Evolutionary conservation across 2,329 filamentous ascomycete genomes (phyloP).

Genomic region (Dactylellina leptospora): DNA sequence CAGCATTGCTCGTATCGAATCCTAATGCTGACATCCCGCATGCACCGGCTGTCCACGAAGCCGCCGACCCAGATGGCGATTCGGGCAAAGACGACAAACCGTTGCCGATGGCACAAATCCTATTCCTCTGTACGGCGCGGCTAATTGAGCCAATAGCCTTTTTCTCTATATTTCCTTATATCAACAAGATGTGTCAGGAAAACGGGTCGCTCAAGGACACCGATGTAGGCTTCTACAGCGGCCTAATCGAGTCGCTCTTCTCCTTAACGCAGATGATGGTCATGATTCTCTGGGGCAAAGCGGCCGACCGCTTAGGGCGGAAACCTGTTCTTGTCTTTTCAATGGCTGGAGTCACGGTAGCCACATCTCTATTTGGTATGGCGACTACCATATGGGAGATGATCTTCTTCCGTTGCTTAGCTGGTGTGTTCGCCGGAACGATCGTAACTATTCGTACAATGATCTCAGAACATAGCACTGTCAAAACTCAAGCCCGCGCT

Average conservation of each 20-base stretch:
- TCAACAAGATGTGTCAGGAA: constrained; percentile 77
- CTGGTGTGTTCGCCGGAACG: constrained; percentile 77
- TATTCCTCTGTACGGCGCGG: constrained; percentile 76
- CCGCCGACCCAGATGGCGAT: constrained; percentile 10
- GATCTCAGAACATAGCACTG: constrained; percentile 76
- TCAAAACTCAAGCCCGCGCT: constrained; percentile 74
- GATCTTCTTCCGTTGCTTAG: constrained; percentile 75
- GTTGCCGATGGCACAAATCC: constrained; percentile 72
- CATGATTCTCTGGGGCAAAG: constrained; percentile 77
- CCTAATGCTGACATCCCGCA: too few species aligned
- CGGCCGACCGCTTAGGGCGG: constrained; percentile 73
- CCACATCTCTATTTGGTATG: constrained; percentile 74
- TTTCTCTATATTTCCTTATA: constrained; percentile 82
- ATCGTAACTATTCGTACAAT: constrained; percentile 79
- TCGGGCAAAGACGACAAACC: constrained; percentile 62
- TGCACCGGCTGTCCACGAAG: not conserved
- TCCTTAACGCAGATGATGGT: constrained; percentile 78
- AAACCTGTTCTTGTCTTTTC: constrained; percentile 77
- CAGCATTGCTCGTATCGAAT: too few species aligned
- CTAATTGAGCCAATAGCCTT: constrained; percentile 81
- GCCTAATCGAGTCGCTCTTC: constrained; percentile 78
- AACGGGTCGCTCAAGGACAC: constrained; percentile 70
- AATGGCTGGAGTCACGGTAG: constrained; percentile 70
- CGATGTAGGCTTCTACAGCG: constrained; percentile 82
- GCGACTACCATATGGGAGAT: constrained; percentile 75